Base-by-base conservation (phyloP, 2,329 filamentous ascomycete genomes). In the Fusarium metavorans region DNA sequence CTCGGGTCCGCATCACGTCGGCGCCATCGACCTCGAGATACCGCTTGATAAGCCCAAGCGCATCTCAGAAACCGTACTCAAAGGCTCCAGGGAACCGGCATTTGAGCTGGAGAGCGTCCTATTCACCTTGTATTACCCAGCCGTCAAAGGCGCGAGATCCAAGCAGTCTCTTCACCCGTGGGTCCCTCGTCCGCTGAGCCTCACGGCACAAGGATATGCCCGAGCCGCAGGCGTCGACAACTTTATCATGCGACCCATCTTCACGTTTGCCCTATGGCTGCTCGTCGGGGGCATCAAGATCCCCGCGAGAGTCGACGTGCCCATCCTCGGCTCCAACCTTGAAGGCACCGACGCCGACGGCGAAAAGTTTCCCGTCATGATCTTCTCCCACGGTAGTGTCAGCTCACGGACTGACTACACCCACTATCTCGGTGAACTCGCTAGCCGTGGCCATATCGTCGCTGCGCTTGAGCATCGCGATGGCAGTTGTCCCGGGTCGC, bases 371-470 rank as follows among this genome's bases (percentile, higher is more conserved):
- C 86, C 87, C 10, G 81, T 88, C 69, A 79, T 88, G 68, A 79
- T 89, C 73, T 88, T 89, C 75, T 88, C 87, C 6, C 87, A 89
- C 71, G 87, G 87, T 50, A 86, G 86, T 78, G 87, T 86, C 27
- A 85, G 84, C 48, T 86, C 85, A 0, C 80, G 87, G 25, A 87
- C 86, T 2, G 87, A 88, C 76, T 89, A 89, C 78, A 88, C 87
- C 0, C 82, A 87, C 77, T 88, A 85, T 73, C 82, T 87, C 18
- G 86, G 86, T 67, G 85, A 88, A 67, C 81, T 89, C 1, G 87
- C 87, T 10, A 86, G 85, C n/a, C 82, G 84, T 2, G 87, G 87
- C 10, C 82, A 85, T 60, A 79, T 89, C 18, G 84, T 89, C 34
- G 87, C 86, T 41, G 85, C 87, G 37, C 68, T 89, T 13, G 87